Evolutionary conservation across 2,329 filamentous ascomycete species (phyloP), one percentile per base, ranked within the genome.

Genomic region (Zymoseptoria brevis): DNA sequence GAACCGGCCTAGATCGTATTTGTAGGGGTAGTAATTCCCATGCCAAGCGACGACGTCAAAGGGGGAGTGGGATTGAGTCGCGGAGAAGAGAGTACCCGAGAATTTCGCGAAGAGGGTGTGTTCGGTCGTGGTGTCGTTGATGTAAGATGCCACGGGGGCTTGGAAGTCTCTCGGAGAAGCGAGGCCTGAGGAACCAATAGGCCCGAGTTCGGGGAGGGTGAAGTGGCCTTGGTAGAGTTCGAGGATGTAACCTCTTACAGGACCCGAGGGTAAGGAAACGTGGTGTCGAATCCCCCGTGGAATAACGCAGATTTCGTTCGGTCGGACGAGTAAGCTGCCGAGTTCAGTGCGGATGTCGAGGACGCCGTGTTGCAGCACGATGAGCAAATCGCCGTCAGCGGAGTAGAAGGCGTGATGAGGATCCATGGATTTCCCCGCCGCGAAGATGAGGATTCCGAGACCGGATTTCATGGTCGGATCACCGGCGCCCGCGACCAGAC

Each of bases 391-490:
- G 16, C 86, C 86, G 60, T 89, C 86, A 0, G 90, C 87, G 3
- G 87, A 92, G 79, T 93, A 95, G 72, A 92, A 95, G 0, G 89
- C 89, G 54, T 87, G 80, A 48, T 83, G 82, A n/a, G 80, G 75
- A 54, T 80, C 79, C 91, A 96, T 96, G 69, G 86, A 85, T 71
- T 83, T 86, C 19, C 88, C 89, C 0, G 87, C 89, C 1, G 88
- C 87, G 70, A 89, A 96, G 58, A 94, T 83, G 73, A 88, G 86
- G 61, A 94, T 90, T 21, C 88, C 90, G 50, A 95, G 68, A 0
- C 91, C 91, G 19, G 83, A 79, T 75, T 96, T 96, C 72, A 87
- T 81, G 0, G 87, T 87, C 0, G 89, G 86, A 67, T 94, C 88
- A 16, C 91, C 91, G 0, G 89, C 84, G 3, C 89, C 89, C 1